Base-by-base conservation (phyloP, 176 grass and related monocot genomes). In the Ensete glaucum region DNA sequence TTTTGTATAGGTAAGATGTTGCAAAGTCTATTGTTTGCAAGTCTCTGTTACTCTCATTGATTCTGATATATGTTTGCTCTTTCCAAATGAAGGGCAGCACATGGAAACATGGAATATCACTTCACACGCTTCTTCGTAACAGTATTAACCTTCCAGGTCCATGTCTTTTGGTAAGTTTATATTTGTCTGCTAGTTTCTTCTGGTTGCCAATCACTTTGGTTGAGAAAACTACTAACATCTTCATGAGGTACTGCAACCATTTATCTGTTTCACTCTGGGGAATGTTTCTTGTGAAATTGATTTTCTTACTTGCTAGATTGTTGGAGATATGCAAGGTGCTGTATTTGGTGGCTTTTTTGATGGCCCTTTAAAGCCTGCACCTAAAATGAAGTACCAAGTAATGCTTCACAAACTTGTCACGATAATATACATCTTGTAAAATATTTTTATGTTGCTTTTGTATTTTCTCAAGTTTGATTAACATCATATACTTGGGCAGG, bases 91-190 rank as follows among this genome's bases (percentile, higher is more conserved):
- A 87, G 84, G 83, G 57, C 83, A 96, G 93, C 69, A 96, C 93
- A 81, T 96, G 89, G 93, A 96, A 92, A 86, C 87, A 96, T 88
- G 93, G 93, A 50, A 92, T 88, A 65, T 96, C 93, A 73, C 85
- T 96, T 74, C 86, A 83, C 75, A 96, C 93, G 54, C 93, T 96
- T 65, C 64, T 92, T 56, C 85, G 93, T 67, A 96, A 71, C 68
- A 96, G 81, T 79, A 72, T 85, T 54, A 70, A 81, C 82, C 66
- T 88, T 73, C 78, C 81, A 54, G 93, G 93, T 27, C 89, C 89
- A 74, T 92, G 83, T 77, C 78, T 96, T 84, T 78, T 96, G 85
- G 93, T 96, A 81, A 75, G 87, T 82, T 20, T 43, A 43, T 43
- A 43, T 6, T 43, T 43, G 34, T 43, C 34, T 43, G 34, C 12